Evolutionary conservation across 2,329 filamentous ascomycete species (phyloP).

Genomic region (Colletotrichum graminicola): DNA sequence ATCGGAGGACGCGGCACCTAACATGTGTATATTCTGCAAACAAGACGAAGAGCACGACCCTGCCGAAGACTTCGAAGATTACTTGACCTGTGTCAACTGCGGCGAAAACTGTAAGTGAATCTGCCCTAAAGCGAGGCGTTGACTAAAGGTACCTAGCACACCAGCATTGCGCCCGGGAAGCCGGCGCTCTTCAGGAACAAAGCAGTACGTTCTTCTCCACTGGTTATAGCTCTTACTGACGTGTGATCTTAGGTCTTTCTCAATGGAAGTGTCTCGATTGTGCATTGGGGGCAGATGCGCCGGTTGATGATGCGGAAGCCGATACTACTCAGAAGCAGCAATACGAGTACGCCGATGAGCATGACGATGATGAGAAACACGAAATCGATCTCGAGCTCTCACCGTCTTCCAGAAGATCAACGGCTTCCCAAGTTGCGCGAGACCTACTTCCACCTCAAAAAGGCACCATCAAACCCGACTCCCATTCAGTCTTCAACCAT

Average conservation of each 20-base stretch:
- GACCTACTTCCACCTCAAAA: conserved; percentile 79
- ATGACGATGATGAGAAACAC: neutral
- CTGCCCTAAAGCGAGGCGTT: neutral
- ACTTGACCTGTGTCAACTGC: conserved; percentile 81
- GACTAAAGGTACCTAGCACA: conserved; percentile 76
- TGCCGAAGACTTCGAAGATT: conserved; percentile 83
- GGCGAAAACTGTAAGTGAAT: conserved; percentile 81
- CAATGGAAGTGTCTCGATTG: conserved; percentile 68
- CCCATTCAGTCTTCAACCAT: conserved; percentile 83
- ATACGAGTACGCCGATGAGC: neutral
- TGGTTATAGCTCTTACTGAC: neutral
- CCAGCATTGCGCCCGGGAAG: conserved; percentile 86
- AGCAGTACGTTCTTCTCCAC: conserved; percentile 63
- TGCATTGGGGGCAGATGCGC: neutral
- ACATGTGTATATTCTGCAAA: conserved; percentile 78
- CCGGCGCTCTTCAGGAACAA: conserved; percentile 60
- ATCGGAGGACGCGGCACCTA: conserved; percentile 63
- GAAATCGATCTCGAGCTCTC: conserved; percentile 44
- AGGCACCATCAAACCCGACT: conserved; percentile 73
- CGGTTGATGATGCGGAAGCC: neutral
- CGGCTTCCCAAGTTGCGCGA: conserved; percentile 74
- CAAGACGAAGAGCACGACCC: conserved; percentile 87
- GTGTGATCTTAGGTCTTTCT: conserved; percentile 52
- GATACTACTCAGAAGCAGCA: conserved; percentile 9
- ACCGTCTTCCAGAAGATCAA: conserved; percentile 64